phyloP scores from a whole-genome alignment of 106 monocot genomes.

The Dendrobium huoshanense region DNA sequence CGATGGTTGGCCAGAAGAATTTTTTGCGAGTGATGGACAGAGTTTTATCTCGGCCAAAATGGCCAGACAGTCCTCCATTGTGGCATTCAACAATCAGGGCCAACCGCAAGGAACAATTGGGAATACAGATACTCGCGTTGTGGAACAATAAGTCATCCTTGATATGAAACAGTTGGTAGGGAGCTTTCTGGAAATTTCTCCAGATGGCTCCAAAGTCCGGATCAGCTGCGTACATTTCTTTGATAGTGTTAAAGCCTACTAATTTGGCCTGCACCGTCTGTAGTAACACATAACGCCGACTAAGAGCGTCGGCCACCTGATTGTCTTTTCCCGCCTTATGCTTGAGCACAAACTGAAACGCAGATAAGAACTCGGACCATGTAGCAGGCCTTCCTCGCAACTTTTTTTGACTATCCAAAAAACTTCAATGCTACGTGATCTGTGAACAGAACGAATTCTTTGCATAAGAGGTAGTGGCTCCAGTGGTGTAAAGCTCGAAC shows the following conservation, averaged over 20 bases:
- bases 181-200: too few species aligned
- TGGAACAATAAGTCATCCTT: not conserved
- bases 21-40: not conserved
- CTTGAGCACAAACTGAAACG: not conserved
- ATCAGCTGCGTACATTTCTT: not conserved
- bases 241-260: not conserved
- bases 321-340: not conserved
- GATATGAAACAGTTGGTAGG: too few species aligned
- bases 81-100: not conserved
- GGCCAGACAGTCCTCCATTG: not conserved
- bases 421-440: not conserved
- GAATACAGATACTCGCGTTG: not conserved
- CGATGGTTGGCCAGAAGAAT: too few species aligned
- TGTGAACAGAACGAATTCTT: not conserved
- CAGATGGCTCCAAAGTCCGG: not conserved
- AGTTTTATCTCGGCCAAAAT: slow-evolving; percentile 4
- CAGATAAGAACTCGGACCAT: not conserved
- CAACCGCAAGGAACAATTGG: not conserved
- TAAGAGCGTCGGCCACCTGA: not conserved
- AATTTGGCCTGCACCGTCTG: not conserved
- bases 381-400: not conserved
- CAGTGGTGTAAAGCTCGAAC: not conserved
- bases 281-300: not conserved
- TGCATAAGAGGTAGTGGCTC: not conserved
- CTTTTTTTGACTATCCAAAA: not conserved